A percentile compares a stretch with the other conserved stretches of the same genome.
Evolutionary conservation across 2,329 filamentous ascomycete species (phyloP).

Genomic region (Nemania serpens): DNA sequence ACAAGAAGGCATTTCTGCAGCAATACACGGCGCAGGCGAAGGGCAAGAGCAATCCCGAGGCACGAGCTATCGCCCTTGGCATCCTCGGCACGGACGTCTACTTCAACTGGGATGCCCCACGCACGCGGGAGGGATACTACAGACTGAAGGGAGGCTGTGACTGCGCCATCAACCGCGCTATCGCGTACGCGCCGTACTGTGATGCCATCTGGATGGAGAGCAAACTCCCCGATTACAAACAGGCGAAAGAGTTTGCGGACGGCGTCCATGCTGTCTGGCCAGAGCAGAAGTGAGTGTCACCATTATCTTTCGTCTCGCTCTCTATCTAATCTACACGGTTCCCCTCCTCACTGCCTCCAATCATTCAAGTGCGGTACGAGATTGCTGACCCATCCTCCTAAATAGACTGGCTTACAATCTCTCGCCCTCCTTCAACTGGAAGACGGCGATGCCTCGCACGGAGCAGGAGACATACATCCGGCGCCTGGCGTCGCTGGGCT

Average conservation of each 20-base stretch:
- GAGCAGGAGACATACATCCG: constrained; percentile 98
- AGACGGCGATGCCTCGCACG: constrained; percentile 85
- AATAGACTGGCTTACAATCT: constrained; percentile 92
- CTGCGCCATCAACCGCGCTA: constrained; percentile 86
- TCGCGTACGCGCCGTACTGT: constrained; percentile 90
- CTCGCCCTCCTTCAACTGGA: constrained; percentile 99
- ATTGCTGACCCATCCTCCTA: neutral
- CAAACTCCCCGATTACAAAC: constrained; percentile 88
- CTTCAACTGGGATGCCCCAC: constrained; percentile 94
- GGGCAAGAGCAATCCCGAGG: constrained; percentile 86
- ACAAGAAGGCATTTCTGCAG: constrained; percentile 70
- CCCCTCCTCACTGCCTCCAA: neutral
- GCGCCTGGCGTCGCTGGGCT: constrained; percentile 83
- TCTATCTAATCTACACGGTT: neutral
- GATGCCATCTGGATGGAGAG: constrained; percentile 99
- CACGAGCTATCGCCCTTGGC: constrained; percentile 76
- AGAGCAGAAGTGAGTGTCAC: constrained; percentile 79
- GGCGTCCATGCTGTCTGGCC: constrained; percentile 95
- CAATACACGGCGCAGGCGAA: constrained; percentile 71
- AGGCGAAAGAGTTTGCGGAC: constrained; percentile 90
- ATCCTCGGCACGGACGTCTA: constrained; percentile 80
- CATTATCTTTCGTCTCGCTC: neutral
- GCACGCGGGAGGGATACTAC: constrained; percentile 95
- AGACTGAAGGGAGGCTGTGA: constrained; percentile 88
- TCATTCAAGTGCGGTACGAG: neutral